A percentile compares a stretch with the other conserved stretches of the same genome.
phyloP scores from a whole-genome alignment of 2,329 filamentous ascomycete species.

The Clonostachys byssicola region DNA sequence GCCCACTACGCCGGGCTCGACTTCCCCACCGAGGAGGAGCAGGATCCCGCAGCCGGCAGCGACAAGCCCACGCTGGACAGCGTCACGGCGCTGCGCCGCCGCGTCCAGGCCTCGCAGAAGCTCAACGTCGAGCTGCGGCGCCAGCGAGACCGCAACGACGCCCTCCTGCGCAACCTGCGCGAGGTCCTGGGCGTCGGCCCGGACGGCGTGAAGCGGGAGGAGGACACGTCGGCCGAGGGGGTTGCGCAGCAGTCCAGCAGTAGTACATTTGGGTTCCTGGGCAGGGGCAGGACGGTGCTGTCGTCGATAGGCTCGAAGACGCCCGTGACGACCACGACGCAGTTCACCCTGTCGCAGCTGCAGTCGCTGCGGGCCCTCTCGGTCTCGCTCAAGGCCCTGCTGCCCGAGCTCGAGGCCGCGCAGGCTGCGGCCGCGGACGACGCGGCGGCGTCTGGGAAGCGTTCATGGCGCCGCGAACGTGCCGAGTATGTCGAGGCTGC shows the following conservation, averaged over 20 bases:
- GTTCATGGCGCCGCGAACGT: conserved; percentile 65
- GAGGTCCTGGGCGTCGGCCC: conserved; percentile 26
- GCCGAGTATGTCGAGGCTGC: conserved; percentile 80
- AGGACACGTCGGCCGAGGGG: conserved; percentile 2
- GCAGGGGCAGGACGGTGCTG: conserved; percentile 42
- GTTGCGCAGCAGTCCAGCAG: background rate
- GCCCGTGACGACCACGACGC: conserved; percentile 65
- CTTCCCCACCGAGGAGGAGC: conserved; percentile 20
- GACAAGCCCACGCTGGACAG: conserved; percentile 56
- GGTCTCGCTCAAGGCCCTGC: conserved; percentile 55
- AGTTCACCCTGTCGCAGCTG: conserved; percentile 79
- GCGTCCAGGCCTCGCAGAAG: conserved; percentile 73
- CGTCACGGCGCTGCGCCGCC: conserved; percentile 67
- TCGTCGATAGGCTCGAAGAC: conserved; percentile 43
- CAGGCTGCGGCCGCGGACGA: conserved; percentile 14
- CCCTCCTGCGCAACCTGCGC: conserved; percentile 61
- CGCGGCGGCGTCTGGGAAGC: conserved; percentile 29
- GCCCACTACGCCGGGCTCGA: conserved; percentile 76
- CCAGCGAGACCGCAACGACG: conserved; percentile 69
- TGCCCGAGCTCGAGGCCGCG: conserved; percentile 50
- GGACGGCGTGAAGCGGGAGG: conserved; percentile 7
- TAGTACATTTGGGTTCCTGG: conserved; percentile 50
- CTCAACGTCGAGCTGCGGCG: conserved; percentile 65
- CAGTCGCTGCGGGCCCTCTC: conserved; percentile 70
- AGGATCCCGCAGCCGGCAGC: background rate